These are phyloP conservation scores for Pyrenophora seminiperda DNA, from an alignment of 2,329 filamentous ascomycete genomes.

Conservation along the genomic window DNA sequence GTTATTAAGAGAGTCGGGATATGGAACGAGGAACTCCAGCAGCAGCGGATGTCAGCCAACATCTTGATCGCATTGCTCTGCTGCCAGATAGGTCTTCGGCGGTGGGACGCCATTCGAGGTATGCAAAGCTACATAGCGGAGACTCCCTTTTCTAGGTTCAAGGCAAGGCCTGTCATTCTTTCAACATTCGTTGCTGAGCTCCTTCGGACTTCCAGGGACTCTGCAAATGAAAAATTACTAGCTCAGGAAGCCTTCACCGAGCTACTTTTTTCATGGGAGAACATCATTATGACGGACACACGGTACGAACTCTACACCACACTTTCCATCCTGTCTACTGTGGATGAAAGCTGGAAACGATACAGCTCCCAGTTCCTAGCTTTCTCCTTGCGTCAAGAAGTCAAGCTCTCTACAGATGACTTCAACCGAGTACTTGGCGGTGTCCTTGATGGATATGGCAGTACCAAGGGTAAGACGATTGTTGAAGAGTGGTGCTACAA, in stretches of 20 bases:
- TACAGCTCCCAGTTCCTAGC: conserved; percentile 41
- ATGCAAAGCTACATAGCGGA: conserved; percentile 45
- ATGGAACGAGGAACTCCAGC: conserved; percentile 24
- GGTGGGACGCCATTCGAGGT: conserved; percentile 49
- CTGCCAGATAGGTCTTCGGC: conserved; percentile 49
- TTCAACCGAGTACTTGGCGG: conserved; percentile 62
- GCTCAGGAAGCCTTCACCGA: conserved; percentile 33
- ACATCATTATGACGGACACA: conserved; percentile 28
- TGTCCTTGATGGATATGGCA: conserved; percentile 58
- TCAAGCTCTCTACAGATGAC: conserved; percentile 41
- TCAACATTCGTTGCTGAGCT: conserved; percentile 39
- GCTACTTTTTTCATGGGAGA: conserved; percentile 42
- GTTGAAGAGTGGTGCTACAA: conserved; percentile 54
- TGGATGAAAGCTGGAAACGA: conserved; percentile 32
- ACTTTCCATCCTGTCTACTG: conserved; percentile 40
- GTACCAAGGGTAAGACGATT: conserved; percentile 53
- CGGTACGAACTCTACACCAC: conserved; percentile 38
- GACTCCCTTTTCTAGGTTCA: conserved; percentile 25
- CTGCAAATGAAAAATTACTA: conserved; percentile 15
- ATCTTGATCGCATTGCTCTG: conserved; percentile 50
- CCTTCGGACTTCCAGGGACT: conserved; percentile 27
- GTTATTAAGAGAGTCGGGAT: conserved; percentile 32
- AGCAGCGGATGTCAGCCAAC: conserved; percentile 40
- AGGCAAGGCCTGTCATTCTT: conserved; percentile 34
- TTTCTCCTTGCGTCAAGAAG: conserved; percentile 29